A percentile compares a stretch with the other conserved stretches of the same genome.
These are phyloP conservation scores for Daphne laureola DNA, from an alignment of 441 rosid genomes.

Conservation along the genomic window DNA sequence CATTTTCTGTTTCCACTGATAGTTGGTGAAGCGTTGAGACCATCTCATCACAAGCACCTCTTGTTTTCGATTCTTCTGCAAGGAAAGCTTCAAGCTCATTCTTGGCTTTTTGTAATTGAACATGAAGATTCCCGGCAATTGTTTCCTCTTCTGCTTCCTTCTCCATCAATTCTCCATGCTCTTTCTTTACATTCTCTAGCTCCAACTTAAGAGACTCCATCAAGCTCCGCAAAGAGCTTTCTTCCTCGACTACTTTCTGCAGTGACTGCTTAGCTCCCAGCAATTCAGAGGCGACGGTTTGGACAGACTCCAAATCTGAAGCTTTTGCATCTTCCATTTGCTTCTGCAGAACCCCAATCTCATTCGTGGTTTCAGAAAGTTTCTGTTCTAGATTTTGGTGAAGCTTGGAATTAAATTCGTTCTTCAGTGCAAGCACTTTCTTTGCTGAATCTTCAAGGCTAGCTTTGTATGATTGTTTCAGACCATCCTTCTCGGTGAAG, in stretches of 20 bases:
- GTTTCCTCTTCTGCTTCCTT: slow-evolving; percentile 79
- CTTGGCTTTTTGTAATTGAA: slow-evolving; percentile 61
- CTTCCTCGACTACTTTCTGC: slow-evolving; percentile 67
- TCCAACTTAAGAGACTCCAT: slow-evolving; percentile 67
- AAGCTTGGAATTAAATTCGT: slow-evolving; percentile 67
- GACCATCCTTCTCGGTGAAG: slow-evolving; percentile 59
- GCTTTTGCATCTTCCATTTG: slow-evolving; percentile 68
- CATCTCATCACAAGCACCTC: slow-evolving; percentile 75
- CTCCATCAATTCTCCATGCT: slow-evolving; percentile 63
- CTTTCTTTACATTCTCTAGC: slow-evolving; percentile 64
- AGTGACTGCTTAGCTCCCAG: slow-evolving; percentile 72
- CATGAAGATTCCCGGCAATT: slow-evolving; percentile 67
- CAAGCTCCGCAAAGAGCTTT: slow-evolving; percentile 47
- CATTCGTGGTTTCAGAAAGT: slow-evolving; percentile 47
- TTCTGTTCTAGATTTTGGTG: slow-evolving; percentile 53
- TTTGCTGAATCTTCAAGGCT: slow-evolving; percentile 56
- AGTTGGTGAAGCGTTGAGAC: slow-evolving; percentile 64
- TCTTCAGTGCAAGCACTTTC: slow-evolving; percentile 43
- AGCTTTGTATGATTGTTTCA: slow-evolving; percentile 52
- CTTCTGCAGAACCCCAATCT: slow-evolving; percentile 55
- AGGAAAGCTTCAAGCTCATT: slow-evolving; percentile 67
- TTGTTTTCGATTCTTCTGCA: slow-evolving; percentile 51
- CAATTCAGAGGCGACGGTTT: slow-evolving; percentile 55
- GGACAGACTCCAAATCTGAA: slow-evolving; percentile 68
- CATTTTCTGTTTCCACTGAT: slow-evolving; percentile 55